These are phyloP conservation scores for Mucor piriformis DNA, from an alignment of 371 early-diverging fungal genomes.

Conservation along the genomic window DNA sequence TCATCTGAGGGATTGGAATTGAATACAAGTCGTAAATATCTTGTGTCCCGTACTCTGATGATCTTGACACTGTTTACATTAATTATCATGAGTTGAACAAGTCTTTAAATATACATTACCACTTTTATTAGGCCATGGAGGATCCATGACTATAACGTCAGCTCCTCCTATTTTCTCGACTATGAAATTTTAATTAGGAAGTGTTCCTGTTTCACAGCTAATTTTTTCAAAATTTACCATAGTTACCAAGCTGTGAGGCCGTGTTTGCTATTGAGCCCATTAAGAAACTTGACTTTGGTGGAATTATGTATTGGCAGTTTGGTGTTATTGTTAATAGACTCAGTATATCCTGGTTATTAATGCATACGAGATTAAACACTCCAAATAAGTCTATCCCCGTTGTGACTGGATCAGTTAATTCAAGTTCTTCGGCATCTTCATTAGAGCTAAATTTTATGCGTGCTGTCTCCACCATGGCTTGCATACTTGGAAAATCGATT, in stretches of 20 bases:
- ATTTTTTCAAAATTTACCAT: conserved; percentile 25
- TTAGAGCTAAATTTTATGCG: conserved; percentile 14
- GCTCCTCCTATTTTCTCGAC: conserved; percentile 42
- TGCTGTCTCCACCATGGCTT: conserved; percentile 30
- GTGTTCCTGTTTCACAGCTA: background rate
- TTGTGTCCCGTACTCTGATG: conserved; percentile 58
- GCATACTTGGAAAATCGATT: conserved; percentile 38
- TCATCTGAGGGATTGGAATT: conserved; percentile 57
- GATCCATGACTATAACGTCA: conserved; percentile 74
- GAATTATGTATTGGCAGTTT: conserved; percentile 34
- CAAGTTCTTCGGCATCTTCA: background rate
- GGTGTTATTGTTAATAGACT: conserved; percentile 20
- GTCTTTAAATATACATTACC: conserved; percentile 25
- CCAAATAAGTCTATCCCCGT: conserved; percentile 34
- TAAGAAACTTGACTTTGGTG: conserved; percentile 36
- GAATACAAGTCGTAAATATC: conserved; percentile 71
- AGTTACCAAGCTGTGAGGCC: conserved; percentile 25
- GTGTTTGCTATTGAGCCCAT: conserved; percentile 43
- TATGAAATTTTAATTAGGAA: background rate
- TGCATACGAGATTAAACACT: conserved; percentile 33
- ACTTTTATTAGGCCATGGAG: conserved; percentile 79
- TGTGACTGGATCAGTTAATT: background rate
- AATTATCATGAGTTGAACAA: background rate
- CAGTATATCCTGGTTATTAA: conserved; percentile 12
- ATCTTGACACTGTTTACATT: conserved; percentile 49